phyloP scores from a whole-genome alignment of 2,329 filamentous ascomycete genomes.

The Pyrenochaeta sp. region DNA sequence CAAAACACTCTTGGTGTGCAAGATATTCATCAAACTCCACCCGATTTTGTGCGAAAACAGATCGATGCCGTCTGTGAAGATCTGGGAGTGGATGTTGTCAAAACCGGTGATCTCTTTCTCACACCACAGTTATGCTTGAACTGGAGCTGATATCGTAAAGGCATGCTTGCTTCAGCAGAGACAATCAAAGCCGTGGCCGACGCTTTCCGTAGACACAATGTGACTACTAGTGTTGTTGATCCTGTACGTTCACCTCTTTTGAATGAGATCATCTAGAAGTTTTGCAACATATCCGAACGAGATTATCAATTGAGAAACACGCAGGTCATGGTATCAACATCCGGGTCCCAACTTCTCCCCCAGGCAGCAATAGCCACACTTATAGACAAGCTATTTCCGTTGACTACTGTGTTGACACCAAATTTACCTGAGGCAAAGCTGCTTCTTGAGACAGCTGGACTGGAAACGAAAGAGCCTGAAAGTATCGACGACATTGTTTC shows the following conservation, averaged over 20 bases:
- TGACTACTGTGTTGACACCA: slow-evolving; percentile 74
- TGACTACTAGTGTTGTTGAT: slow-evolving; percentile 72
- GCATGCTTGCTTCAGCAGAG: slow-evolving; percentile 80
- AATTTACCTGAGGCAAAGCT: slow-evolving; percentile 78
- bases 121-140: no score
- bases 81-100: slow-evolving; percentile 87
- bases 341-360: slow-evolving; percentile 74
- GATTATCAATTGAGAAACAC: slow-evolving; percentile 6
- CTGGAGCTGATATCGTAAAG: slow-evolving; percentile 55
- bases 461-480: slow-evolving; percentile 56
- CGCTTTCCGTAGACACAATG: slow-evolving; percentile 64
- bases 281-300: not conserved
- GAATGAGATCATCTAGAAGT: no score
- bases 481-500: slow-evolving; percentile 71
- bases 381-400: slow-evolving; percentile 66
- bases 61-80: slow-evolving; percentile 86
- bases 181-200: slow-evolving; percentile 74
- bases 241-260: slow-evolving; percentile 71
- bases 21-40: slow-evolving; percentile 80
- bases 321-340: slow-evolving; percentile 88
- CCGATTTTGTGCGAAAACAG: slow-evolving; percentile 81
- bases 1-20: slow-evolving; percentile 89
- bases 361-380: slow-evolving; percentile 69
- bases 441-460: slow-evolving; percentile 64
- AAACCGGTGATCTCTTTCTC: no score